Evolutionary conservation across 1,139 yeast species (phyloP).

Genomic region (Pichia sp.): DNA sequence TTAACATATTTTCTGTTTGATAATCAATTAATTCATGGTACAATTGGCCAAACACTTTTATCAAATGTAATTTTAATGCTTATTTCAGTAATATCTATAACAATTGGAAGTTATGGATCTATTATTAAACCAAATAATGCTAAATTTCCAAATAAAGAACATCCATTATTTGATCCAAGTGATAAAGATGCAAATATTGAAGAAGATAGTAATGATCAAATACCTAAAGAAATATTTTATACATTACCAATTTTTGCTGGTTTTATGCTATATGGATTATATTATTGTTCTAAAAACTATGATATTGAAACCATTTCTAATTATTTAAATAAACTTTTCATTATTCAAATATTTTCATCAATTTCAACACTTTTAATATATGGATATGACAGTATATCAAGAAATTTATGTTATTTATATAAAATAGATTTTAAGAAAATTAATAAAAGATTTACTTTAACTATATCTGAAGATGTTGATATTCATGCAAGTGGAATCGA

Average conservation of each 20-base stretch:
- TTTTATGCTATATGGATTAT: conserved; percentile 31
- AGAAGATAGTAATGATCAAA: conserved; percentile 13
- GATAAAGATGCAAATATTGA: conserved; percentile 34
- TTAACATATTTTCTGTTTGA: conserved; percentile 20
- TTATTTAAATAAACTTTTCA: conserved; percentile 32
- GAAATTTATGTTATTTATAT: conserved; percentile 25
- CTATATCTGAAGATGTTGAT: conserved; percentile 30
- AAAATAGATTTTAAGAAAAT: conserved; percentile 20
- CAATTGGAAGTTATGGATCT: conserved; percentile 37
- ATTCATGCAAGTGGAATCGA: conserved; percentile 30
- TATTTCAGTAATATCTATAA: conserved; percentile 32
- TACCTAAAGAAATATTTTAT: conserved; percentile 9
- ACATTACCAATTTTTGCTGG: conserved; percentile 37
- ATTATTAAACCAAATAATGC: conserved; percentile 42
- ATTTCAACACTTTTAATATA: conserved; percentile 25
- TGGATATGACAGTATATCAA: conserved; percentile 21
- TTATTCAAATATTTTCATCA: conserved; percentile 29
- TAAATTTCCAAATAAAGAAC: conserved; percentile 34
- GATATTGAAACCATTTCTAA: conserved; percentile 29
- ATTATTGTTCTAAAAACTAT: conserved; percentile 33
- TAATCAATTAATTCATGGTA: conserved; percentile 13
- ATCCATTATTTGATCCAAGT: conserved; percentile 40
- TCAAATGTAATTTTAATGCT: conserved; percentile 14
- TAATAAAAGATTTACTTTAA: conserved; percentile 28
- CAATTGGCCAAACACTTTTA: conserved; percentile 13